Conservation (phyloP, 2,329 filamentous ascomycete genomes). For the Talaromyces sp. region DNA sequence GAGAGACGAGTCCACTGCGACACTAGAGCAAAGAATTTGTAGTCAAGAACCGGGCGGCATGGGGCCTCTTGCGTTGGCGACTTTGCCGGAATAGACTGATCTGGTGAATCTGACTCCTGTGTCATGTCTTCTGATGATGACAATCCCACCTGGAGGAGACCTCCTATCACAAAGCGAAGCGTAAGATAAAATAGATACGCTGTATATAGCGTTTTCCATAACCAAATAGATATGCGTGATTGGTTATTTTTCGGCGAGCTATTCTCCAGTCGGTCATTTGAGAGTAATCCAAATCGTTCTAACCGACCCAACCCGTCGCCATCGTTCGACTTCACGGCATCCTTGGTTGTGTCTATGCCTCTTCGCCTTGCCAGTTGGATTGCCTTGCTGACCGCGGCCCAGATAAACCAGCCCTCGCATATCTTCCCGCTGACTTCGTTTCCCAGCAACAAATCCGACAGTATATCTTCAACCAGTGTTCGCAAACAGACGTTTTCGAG, state of each 20-base stretch:
- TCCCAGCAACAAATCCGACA: conserved; percentile 84
- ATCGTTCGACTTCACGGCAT: conserved; percentile 20
- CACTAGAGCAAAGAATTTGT: conserved; percentile 70
- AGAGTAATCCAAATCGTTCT: conserved; percentile 53
- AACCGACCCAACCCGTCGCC: conserved; percentile 40
- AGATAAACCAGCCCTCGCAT: conserved; percentile 83
- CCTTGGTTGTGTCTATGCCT: conserved; percentile 8
- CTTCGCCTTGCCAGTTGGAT: conserved; percentile 42
- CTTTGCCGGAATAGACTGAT: conserved; percentile 18
- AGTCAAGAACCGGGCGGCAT: conserved; percentile 60
- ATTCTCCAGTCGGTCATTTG: conserved; percentile 22
- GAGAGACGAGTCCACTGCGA: conserved; percentile 69
- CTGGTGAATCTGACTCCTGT: conserved; percentile 21
- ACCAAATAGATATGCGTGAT: conserved; percentile 32
- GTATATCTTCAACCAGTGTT: conserved; percentile 75
- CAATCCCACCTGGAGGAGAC: conserved; percentile 62
- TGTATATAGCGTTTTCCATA: conserved; percentile 51
- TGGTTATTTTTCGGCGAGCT: conserved; percentile 23
- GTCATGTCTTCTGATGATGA: conserved; percentile 46
- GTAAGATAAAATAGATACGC: conserved; percentile 51
- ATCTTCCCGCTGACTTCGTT: conserved; percentile 73
- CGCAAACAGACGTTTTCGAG: conserved; percentile 81
- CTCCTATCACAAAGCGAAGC: conserved; percentile 60
- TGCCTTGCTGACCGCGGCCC: conserved; percentile 73
- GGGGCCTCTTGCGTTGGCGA: conserved; percentile 24